phyloP scores from a whole-genome alignment of 306 rosid species.

The Cucumis hystrix region DNA sequence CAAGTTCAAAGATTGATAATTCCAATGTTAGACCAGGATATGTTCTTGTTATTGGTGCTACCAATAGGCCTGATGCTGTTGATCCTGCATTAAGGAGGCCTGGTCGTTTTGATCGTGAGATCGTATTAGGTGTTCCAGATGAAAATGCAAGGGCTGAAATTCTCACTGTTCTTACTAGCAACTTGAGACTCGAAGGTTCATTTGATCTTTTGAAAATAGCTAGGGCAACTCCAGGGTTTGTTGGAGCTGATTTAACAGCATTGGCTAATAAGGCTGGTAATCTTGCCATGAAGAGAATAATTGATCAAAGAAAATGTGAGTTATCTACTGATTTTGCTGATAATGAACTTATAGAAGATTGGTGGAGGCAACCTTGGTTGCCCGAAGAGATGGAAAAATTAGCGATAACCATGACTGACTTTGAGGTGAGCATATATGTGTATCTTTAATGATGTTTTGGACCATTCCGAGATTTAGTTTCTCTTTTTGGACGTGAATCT shows the following conservation, averaged over 20 bases:
- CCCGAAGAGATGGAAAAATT: conserved; percentile 58
- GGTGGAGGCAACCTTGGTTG: conserved; percentile 61
- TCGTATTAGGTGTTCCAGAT: conserved; percentile 49
- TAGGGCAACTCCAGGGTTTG: conserved; percentile 77
- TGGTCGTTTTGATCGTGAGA: conserved; percentile 75
- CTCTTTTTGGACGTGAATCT: too few relatives aligned
- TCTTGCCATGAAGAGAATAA: conserved; percentile 61
- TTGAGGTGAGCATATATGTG: conserved; percentile 37
- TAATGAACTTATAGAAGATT: conserved; percentile 23
- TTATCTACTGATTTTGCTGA: conserved; percentile 20
- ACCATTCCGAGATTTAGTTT: too few relatives aligned
- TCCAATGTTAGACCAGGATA: conserved; percentile 33
- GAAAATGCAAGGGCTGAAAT: conserved; percentile 41
- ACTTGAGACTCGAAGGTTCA: conserved; percentile 54
- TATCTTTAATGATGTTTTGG: background rate
- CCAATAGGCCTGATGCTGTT: conserved; percentile 87
- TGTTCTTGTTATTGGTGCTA: conserved; percentile 90
- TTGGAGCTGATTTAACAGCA: conserved; percentile 80
- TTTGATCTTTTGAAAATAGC: conserved; percentile 69
- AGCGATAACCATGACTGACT: conserved; percentile 68
- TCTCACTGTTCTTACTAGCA: conserved; percentile 41
- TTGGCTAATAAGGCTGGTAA: conserved; percentile 73
- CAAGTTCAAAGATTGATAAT: conserved; percentile 16
- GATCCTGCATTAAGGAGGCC: conserved; percentile 73
- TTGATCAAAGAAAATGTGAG: conserved; percentile 34